Evolutionary conservation across 495 filamentous ascomycete species (phyloP).

Genomic region (Cercophora scortea): DNA sequence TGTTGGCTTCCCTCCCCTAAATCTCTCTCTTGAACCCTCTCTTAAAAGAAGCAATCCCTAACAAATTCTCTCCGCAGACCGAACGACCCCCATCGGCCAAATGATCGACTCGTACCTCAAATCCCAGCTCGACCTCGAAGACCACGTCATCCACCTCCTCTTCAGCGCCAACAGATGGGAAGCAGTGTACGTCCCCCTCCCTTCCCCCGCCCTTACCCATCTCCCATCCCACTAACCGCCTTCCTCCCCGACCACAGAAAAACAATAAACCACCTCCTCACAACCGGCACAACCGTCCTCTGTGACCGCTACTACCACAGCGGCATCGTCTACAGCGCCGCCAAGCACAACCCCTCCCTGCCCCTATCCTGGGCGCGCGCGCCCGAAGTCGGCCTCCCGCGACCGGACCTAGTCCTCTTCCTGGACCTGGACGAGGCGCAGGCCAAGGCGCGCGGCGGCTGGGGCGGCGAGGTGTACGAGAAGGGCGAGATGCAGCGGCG

Average conservation of each 20-base stretch:
- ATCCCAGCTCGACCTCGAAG: constrained; percentile 65
- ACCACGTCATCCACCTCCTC: constrained; percentile 88
- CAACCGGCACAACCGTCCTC: constrained; percentile 63
- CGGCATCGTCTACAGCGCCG: constrained; percentile 91
- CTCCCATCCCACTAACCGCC: background rate
- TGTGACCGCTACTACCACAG: constrained; percentile 93
- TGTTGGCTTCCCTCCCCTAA: background rate
- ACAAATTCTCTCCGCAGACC: constrained; percentile 47
- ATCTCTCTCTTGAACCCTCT: background rate
- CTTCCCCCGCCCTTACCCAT: background rate
- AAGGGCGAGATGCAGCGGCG: constrained; percentile 71
- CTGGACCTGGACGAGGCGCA: constrained; percentile 68
- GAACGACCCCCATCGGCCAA: constrained; percentile 79
- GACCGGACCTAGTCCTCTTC: constrained; percentile 83
- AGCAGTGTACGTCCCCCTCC: constrained; percentile 41
- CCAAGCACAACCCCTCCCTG: constrained; percentile 66
- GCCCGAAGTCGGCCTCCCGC: constrained; percentile 80
- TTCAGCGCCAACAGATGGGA: constrained; percentile 98
- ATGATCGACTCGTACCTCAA: constrained; percentile 86
- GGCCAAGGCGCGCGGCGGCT: constrained; percentile 71
- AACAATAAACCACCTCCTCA: constrained; percentile 54
- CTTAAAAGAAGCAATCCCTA: background rate
- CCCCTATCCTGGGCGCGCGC: constrained; percentile 67
- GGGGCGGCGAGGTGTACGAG: constrained; percentile 85
- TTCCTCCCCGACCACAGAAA: constrained; percentile 30